These are phyloP conservation scores for Tetrahymena borealis DNA, from an alignment of 73 alveolate species.

Conservation along the genomic window DNA sequence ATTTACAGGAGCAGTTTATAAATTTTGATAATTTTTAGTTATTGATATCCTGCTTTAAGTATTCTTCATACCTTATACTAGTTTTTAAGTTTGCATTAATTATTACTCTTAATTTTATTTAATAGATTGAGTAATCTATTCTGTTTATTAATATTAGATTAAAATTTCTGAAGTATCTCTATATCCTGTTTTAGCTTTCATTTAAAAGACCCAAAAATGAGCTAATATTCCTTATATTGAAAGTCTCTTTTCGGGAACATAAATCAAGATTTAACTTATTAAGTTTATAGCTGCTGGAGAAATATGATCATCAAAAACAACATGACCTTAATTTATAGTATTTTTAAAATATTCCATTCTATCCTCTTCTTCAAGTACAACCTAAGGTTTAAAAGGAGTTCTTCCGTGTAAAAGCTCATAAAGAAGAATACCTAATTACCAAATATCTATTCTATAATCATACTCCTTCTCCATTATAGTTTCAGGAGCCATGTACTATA, in stretches of 20 bases:
- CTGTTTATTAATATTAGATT: neutral
- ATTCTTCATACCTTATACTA: neutral
- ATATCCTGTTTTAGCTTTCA: neutral
- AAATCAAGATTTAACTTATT: neutral
- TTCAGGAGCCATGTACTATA: constrained; percentile 97
- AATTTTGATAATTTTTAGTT: neutral
- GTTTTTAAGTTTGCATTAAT: neutral
- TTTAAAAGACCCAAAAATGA: neutral
- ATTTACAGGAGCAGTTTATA: neutral
- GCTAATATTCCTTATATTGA: neutral
- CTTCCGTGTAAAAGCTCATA: constrained; percentile 86
- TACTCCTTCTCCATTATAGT: constrained; percentile 60
- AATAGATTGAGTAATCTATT: neutral
- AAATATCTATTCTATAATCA: constrained; percentile 77
- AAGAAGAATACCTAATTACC: constrained; percentile 86
- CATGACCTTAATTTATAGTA: neutral
- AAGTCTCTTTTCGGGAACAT: neutral
- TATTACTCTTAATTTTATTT: neutral
- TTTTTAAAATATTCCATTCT: neutral
- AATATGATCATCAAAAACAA: neutral
- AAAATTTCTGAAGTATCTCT: neutral
- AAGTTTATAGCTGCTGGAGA: neutral
- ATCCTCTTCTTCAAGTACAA: neutral
- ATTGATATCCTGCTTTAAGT: neutral
- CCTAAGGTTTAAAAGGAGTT: constrained; percentile 67